Conservation (phyloP, 2,329 filamentous ascomycete genomes). For the Nannizzia gypsea region DNA sequence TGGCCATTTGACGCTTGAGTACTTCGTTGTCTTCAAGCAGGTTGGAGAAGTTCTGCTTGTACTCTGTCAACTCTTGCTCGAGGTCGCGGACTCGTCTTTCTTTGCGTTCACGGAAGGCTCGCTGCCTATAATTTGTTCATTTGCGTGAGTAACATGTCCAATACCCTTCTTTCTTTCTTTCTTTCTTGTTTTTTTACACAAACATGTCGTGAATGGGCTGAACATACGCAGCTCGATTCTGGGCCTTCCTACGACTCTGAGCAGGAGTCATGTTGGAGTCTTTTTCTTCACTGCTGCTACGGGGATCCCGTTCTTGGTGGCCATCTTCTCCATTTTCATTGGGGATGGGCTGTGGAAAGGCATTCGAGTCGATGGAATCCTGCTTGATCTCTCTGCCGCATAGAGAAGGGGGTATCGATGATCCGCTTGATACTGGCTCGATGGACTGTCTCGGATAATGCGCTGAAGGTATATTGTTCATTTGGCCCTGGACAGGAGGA, state of each 20-base stretch:
- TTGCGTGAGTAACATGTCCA: not conserved
- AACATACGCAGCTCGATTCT: slow-evolving; percentile 61
- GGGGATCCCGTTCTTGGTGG: not conserved
- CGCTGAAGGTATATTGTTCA: not conserved
- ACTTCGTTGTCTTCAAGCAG: slow-evolving; percentile 76
- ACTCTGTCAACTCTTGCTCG: slow-evolving; percentile 66
- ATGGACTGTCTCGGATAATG: not conserved
- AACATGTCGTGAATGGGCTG: not conserved
- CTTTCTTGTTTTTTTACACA: not conserved
- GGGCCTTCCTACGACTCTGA: slow-evolving; percentile 53
- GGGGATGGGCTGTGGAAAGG: not conserved
- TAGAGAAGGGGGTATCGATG: not conserved
- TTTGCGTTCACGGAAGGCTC: slow-evolving; percentile 91
- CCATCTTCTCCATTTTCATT: slow-evolving; percentile 3
- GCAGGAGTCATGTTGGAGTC: slow-evolving; percentile 44
- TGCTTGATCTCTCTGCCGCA: not conserved
- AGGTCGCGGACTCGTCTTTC: slow-evolving; percentile 89
- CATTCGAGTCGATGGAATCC: not conserved
- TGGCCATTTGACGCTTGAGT: slow-evolving; percentile 70
- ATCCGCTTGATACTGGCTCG: not conserved
- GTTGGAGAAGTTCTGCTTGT: slow-evolving; percentile 61
- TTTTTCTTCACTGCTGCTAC: slow-evolving; percentile 42
- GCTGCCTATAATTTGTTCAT: slow-evolving; percentile 53
- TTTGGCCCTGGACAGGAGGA: not conserved
- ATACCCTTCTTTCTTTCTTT: no score